Percentiles rank a stretch among this genome's conserved stretches.
Conservation (phyloP, 768 basidiomycete species). For the Amanita molliuscula region DNA sequence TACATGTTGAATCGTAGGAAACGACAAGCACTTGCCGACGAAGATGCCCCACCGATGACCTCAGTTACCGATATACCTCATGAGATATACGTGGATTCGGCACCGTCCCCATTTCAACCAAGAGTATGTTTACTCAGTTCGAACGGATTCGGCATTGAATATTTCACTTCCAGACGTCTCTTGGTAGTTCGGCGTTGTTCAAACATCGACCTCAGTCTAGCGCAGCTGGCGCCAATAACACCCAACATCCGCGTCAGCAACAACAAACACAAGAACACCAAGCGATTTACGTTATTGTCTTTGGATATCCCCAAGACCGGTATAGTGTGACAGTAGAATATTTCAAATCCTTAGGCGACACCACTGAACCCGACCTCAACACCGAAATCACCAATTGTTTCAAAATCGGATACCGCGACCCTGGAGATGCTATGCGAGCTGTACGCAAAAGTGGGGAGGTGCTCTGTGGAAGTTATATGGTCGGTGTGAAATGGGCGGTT, state of each 20-base stretch:
- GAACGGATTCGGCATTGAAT: constrained; percentile 4
- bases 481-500: constrained; percentile 82
- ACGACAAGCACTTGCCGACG: constrained; percentile 55
- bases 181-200: constrained; percentile 28
- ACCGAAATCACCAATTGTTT: constrained; percentile 73
- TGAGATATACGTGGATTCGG: constrained; percentile 35
- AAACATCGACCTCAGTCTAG: constrained; percentile 16
- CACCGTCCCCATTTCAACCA: constrained; percentile 30
- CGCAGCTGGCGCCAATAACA: background rate
- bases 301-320: constrained; percentile 81
- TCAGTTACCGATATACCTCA: constrained; percentile 71
- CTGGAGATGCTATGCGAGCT: constrained; percentile 68
- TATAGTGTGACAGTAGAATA: constrained; percentile 64
- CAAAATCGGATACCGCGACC: constrained; percentile 61
- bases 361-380: constrained; percentile 59
- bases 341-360: constrained; percentile 62
- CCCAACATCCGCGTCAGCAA: background rate
- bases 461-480: constrained; percentile 66
- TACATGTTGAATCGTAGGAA: constrained; percentile 25
- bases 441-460: constrained; percentile 79
- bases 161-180: constrained; percentile 23
- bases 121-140: constrained; percentile 24
- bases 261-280: constrained; percentile 20
- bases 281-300: constrained; percentile 62
- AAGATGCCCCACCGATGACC: constrained; percentile 70